phyloP scores from a whole-genome alignment of 768 basidiomycete species.

The Podaxis mareebaensis region DNA sequence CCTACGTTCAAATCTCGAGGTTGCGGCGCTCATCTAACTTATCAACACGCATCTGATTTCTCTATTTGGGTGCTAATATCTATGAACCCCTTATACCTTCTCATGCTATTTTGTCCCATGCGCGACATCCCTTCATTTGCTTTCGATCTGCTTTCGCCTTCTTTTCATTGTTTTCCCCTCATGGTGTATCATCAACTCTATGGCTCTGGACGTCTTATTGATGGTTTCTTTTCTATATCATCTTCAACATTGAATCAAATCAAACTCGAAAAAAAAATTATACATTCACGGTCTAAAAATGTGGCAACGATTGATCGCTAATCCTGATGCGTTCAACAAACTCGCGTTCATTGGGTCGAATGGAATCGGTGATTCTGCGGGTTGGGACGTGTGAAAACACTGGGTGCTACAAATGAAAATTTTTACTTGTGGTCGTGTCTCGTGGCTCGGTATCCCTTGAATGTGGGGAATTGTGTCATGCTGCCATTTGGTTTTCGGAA shows the following conservation, averaged over 20 bases:
- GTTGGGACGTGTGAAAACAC: not conserved
- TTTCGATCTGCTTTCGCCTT: constrained; percentile 3
- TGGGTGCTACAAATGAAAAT: not conserved
- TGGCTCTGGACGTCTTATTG: constrained; percentile 11
- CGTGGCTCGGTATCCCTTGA: not conserved
- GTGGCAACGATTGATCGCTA: not conserved
- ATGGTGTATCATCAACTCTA: constrained; percentile 14
- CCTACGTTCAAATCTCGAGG: constrained; percentile 64
- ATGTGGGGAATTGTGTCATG: constrained; percentile 4
- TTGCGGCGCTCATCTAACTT: constrained; percentile 62
- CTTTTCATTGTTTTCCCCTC: constrained; percentile 1
- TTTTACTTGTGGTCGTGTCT: not conserved
- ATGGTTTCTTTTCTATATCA: constrained; percentile 15
- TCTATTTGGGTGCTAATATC: constrained; percentile 6
- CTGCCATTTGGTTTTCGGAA: not conserved
- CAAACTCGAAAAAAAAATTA: constrained; percentile 10
- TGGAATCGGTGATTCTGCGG: not conserved
- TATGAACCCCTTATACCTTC: not conserved
- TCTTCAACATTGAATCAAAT: constrained; percentile 7
- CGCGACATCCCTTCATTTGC: constrained; percentile 4
- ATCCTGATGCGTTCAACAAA: not conserved
- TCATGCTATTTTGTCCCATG: not conserved
- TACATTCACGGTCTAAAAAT: not conserved
- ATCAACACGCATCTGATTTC: constrained; percentile 16
- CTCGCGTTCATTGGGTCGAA: not conserved